Base-by-base conservation (phyloP, 2,329 filamentous ascomycete genomes). In the Paraphoma chrysanthemicola region DNA sequence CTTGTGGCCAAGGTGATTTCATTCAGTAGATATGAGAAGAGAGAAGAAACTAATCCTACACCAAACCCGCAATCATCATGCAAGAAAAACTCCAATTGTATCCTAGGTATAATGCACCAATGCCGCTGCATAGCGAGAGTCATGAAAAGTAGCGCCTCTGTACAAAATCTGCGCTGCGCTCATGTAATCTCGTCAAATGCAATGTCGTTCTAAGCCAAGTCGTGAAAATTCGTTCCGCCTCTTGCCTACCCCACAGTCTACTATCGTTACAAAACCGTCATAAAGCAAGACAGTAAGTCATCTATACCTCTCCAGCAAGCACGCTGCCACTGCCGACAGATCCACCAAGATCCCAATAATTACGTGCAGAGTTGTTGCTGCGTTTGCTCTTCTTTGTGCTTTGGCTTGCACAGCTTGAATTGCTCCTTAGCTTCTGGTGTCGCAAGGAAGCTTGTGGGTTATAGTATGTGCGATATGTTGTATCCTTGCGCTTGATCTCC, bases 271-370 rank as follows among this genome's bases (percentile, higher is more conserved):
- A 36, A 36, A 10, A 36, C 23, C 5, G 23, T 23, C 23, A 5
- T 5, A 23, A 23, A 23, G 23, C 33, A 36, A 3, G 33, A 38
- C 33, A 36, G 23, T 23, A 23, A 23, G 23, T 23, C 33, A 16
- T 58, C 44, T 66, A 73, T 8, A 62, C 63, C 44, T 75, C 71
- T 7, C 68, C 69, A 43, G 68, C 71, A 28, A 74, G 57, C 4
- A 75, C 70, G 57, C 79, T 79, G 3, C 90, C 90, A 53, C 90
- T 93, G 1, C 90, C 91, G 23, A 92, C 85, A 66, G 88, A 93
- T 6, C 88, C 90, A 28, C 92, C 92, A 63, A 97, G 86, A 74
- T 97, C 93, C 93, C 93, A 97, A 76, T 96, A 97, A 73, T 96
- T 92, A 51, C 92, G 82, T 44, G 88, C 91, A 44, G 90, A 93